Percentiles rank a stretch among this genome's conserved stretches.
phyloP scores from a whole-genome alignment of 2,329 filamentous ascomycete species.

The Fusarium nanum region DNA sequence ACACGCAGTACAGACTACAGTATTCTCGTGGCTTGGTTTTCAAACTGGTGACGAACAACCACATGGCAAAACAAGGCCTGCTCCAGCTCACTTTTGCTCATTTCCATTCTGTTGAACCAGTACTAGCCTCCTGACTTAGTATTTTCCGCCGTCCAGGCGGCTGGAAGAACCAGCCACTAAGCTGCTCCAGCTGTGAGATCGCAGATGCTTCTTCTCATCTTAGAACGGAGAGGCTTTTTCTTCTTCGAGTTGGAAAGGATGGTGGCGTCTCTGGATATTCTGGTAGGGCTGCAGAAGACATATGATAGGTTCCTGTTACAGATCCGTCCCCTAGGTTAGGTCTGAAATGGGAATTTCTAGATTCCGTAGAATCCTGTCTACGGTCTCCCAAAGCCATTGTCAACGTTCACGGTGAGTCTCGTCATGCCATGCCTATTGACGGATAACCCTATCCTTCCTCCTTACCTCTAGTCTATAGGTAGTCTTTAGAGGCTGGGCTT shows the following conservation, averaged over 20 bases:
- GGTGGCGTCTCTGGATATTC: constrained; percentile 8
- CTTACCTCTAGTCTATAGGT: not conserved
- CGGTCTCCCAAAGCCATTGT: not conserved
- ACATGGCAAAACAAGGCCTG: constrained; percentile 2
- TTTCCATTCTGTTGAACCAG: constrained; percentile 16
- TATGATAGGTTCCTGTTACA: constrained; percentile 18
- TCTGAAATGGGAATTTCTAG: constrained; percentile 16
- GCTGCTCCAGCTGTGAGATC: constrained; percentile 12
- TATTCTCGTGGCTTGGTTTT: not conserved
- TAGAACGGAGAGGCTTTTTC: constrained; percentile 6
- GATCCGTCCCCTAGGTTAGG: constrained; percentile 7
- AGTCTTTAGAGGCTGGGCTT: constrained; percentile 28
- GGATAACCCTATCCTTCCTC: not conserved
- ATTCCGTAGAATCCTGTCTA: constrained; percentile 10
- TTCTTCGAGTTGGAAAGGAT: constrained; percentile 15
- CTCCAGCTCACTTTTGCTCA: constrained; percentile 11
- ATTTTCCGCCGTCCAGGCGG: constrained; percentile 23
- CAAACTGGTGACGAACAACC: not conserved
- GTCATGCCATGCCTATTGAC: not conserved
- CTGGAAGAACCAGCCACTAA: constrained; percentile 17
- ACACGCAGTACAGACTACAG: not conserved
- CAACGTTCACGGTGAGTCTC: constrained; percentile 9
- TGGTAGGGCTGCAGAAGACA: constrained; percentile 15
- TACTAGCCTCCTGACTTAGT: constrained; percentile 8
- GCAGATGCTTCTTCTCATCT: constrained; percentile 5